A percentile compares a stretch with the other conserved stretches of the same genome.
Conservation (phyloP, 2,329 filamentous ascomycete species). For the Escovopsis sp. region DNA sequence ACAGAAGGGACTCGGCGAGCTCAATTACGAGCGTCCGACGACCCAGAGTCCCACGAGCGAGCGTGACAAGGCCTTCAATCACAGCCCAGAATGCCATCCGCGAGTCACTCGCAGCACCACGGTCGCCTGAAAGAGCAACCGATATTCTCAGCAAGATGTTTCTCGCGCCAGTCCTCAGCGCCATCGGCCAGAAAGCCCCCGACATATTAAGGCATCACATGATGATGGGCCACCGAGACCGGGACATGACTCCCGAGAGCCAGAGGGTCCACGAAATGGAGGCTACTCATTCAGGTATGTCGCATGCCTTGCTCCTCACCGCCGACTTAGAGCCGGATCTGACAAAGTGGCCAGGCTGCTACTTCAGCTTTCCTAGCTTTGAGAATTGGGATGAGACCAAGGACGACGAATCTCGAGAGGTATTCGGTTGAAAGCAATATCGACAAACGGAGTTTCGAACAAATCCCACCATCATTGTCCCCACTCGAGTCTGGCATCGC, state of each 20-base stretch:
- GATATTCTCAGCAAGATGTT: slow-evolving; percentile 40
- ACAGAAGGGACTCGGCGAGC: slow-evolving; percentile 12
- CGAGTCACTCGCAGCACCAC: slow-evolving; percentile 34
- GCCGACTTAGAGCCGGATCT: slow-evolving; percentile 16
- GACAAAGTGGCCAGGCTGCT: slow-evolving; percentile 26
- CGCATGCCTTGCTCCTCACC: background rate
- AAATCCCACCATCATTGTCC: no score
- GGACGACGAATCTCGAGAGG: background rate
- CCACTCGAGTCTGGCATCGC: no score
- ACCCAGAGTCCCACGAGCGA: slow-evolving; percentile 39
- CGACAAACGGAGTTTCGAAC: no score
- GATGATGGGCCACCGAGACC: slow-evolving; percentile 10
- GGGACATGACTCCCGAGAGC: slow-evolving; percentile 10
- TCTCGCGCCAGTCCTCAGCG: slow-evolving; percentile 20
- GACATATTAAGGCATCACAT: slow-evolving; percentile 9
- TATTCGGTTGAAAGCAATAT: background rate
- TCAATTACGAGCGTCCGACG: slow-evolving; percentile 23
- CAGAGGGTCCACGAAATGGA: slow-evolving; percentile 10
- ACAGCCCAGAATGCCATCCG: slow-evolving; percentile 39
- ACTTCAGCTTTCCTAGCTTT: slow-evolving; percentile 63
- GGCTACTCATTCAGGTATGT: slow-evolving; percentile 15
- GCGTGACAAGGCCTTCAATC: slow-evolving; percentile 42
- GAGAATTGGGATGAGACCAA: slow-evolving; percentile 42
- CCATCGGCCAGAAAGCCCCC: background rate
- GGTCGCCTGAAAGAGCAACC: slow-evolving; percentile 35